Evolutionary conservation across 768 basidiomycete species (phyloP), one percentile per base, ranked within the genome.

Genomic region (Chiua virens): DNA sequence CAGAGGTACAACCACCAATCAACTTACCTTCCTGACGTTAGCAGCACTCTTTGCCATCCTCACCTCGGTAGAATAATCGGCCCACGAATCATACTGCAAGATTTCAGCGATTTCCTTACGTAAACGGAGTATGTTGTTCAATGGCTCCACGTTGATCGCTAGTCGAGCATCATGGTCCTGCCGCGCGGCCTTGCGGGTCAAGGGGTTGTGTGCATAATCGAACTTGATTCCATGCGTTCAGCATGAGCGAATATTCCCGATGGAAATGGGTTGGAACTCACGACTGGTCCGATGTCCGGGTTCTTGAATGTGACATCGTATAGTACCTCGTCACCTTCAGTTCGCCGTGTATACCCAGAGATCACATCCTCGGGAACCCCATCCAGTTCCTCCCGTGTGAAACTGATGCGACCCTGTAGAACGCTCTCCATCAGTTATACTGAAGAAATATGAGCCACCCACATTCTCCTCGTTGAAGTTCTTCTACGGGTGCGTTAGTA

Each of bases 381-480:
- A 49, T 85, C 82, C 25, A 94, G 80, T 61, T 92, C 86, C 55
- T 88, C 82, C 25, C 70, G 70, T 0, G 85, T 88, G 60, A 91
- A 89, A 5, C 76, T 72, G 42, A 90, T 73, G 23, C 71, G 67
- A 21, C 78, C 82, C 87, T 91, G 48, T 18, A 39, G 1, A 18
- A 42, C 15, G 61, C n/a, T 43, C 41, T 36, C 38, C 15, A 45
- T 40, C 42, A 27, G 30, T 18, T 14, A 9, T 9, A 1, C 22
- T 7, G 13, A 30, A 11, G 6, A 11, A 25, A 8, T 14, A 11
- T 13, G 23, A 40, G 6, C 8, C 13, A 59, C 75, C 44, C 57
- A 88, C 89, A 38, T 86, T 85, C 64, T 94, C 92, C 68, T 95
- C 91, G 59, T 92, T 92, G 72, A 87, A 91, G 71, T 92, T 90